Evolutionary conservation across 495 filamentous ascomycete species (phyloP).

Genomic region (Venustampulla echinocandica): DNA sequence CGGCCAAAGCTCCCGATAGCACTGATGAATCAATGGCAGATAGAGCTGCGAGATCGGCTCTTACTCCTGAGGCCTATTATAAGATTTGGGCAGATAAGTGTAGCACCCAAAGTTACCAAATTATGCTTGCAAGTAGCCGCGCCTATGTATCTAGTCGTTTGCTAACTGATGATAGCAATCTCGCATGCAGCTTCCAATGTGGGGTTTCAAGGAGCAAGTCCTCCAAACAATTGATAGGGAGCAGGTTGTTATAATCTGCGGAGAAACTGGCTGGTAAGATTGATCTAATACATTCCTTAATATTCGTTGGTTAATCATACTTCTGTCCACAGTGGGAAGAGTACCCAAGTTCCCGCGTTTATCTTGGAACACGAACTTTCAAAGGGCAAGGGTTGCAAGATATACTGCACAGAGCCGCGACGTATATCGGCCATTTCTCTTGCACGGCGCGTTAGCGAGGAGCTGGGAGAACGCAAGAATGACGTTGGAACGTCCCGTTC

Average conservation of each 20-base stretch:
- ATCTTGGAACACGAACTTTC: slow-evolving; percentile 82
- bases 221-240: slow-evolving; percentile 62
- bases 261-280: slow-evolving; percentile 73
- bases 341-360: slow-evolving; percentile 90
- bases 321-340: slow-evolving; percentile 58
- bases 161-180: slow-evolving; percentile 30
- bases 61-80: slow-evolving; percentile 41
- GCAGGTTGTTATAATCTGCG: slow-evolving; percentile 83
- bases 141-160: slow-evolving; percentile 12
- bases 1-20: slow-evolving; percentile 37
- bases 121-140: slow-evolving; percentile 39
- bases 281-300: slow-evolving; percentile 14
- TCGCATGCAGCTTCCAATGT: slow-evolving; percentile 77
- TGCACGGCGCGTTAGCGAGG: slow-evolving; percentile 84
- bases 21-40: slow-evolving; percentile 34
- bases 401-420: slow-evolving; percentile 93
- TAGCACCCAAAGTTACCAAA: slow-evolving; percentile 48
- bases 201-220: slow-evolving; percentile 69
- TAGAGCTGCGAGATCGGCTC: slow-evolving; percentile 22
- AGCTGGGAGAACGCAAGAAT: slow-evolving; percentile 74
- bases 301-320: slow-evolving; percentile 5
- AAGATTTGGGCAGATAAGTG: slow-evolving; percentile 64
- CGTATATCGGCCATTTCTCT: slow-evolving; percentile 93
- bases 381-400: slow-evolving; percentile 71
- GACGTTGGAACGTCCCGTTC: slow-evolving; percentile 77